Conservation (phyloP, 345 rosid species). For the Balakata baccata region DNA sequence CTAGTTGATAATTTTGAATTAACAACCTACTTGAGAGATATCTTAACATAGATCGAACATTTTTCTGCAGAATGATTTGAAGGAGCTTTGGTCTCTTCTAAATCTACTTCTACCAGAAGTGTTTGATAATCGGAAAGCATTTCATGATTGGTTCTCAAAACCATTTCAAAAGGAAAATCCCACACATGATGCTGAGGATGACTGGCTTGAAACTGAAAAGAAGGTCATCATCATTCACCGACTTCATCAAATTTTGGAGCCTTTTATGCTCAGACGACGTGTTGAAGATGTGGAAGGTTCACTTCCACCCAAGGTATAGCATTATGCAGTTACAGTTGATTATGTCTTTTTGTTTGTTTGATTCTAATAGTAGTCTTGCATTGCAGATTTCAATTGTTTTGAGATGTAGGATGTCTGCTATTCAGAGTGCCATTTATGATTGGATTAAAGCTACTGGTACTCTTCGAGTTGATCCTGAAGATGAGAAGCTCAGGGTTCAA, state of each 20-base stretch:
- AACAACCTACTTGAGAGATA: background rate
- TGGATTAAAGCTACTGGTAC: constrained; percentile 99
- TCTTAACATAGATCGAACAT: constrained; percentile 1
- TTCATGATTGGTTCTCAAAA: constrained; percentile 99
- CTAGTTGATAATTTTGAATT: background rate
- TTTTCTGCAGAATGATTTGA: constrained; percentile 83
- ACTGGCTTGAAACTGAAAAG: constrained; percentile 99
- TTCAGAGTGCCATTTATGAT: constrained; percentile 96
- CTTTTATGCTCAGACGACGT: constrained; percentile 99
- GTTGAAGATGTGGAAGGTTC: constrained; percentile 99
- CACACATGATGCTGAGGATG: constrained; percentile 84
- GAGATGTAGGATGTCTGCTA: constrained; percentile 94
- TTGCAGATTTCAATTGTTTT: constrained; percentile 88
- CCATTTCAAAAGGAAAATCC: constrained; percentile 93
- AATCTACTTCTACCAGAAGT: constrained; percentile 99
- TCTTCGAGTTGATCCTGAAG: constrained; percentile 94
- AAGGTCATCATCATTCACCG: constrained; percentile 97
- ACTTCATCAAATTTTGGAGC: constrained; percentile 99
- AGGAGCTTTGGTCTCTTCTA: constrained; percentile 98
- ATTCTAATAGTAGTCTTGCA: constrained; percentile 26
- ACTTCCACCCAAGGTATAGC: constrained; percentile 91
- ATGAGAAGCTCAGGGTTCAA: constrained; percentile 68
- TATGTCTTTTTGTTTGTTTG: constrained; percentile 13
- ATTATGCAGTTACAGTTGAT: constrained; percentile 1
- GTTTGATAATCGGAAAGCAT: constrained; percentile 96